phyloP scores from a whole-genome alignment of 2,329 filamentous ascomycete species.

The Verticillium longisporum region DNA sequence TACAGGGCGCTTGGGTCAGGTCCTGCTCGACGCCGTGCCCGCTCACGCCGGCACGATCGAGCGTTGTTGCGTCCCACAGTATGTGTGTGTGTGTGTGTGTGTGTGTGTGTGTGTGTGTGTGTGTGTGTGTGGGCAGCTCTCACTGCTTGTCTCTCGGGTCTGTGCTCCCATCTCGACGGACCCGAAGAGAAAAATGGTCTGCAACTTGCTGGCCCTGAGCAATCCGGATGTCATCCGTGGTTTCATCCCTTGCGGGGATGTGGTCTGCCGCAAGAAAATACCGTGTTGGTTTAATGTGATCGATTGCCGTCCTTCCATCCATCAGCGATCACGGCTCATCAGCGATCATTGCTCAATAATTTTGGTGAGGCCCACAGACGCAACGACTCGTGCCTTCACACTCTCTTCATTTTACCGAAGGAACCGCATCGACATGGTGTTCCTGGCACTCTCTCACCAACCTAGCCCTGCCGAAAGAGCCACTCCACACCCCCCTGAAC shows the following conservation, averaged over 20 bases:
- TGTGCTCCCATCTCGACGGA: slow-evolving; percentile 4
- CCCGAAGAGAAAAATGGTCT: background rate
- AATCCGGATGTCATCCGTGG: slow-evolving; percentile 7
- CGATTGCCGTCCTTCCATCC: background rate
- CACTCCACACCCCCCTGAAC: background rate
- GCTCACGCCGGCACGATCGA: background rate
- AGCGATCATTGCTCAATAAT: background rate
- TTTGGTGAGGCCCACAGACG: background rate
- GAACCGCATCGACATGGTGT: background rate
- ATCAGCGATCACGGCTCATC: background rate
- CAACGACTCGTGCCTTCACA: background rate
- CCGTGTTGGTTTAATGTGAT: background rate
- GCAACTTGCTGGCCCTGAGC: background rate
- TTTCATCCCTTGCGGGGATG: slow-evolving; percentile 10
- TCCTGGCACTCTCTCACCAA: background rate
- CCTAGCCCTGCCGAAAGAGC: background rate
- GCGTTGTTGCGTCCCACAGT: background rate
- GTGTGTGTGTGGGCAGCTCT: too few species aligned
- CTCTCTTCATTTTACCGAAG: background rate
- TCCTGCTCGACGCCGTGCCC: background rate
- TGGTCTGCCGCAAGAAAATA: background rate
- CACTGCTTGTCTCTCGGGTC: slow-evolving; percentile 5
- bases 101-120: too few species aligned
- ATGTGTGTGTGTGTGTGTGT: too few species aligned
- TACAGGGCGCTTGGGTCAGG: background rate